Base-by-base conservation (phyloP, 2,329 filamentous ascomycete species). In the Zymoseptoria ardabiliae region DNA sequence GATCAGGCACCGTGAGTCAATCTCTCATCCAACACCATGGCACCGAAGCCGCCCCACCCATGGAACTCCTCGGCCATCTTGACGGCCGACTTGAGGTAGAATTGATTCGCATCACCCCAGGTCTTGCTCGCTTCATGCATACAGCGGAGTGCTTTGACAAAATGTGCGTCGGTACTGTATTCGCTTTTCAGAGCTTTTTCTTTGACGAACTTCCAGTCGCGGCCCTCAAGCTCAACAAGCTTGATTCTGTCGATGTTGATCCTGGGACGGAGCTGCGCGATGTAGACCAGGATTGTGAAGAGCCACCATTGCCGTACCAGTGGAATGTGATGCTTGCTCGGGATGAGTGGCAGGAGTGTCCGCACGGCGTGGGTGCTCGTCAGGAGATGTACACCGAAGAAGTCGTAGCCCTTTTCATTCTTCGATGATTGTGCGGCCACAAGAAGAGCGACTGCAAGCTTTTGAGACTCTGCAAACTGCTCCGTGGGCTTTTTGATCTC, bases 271-370 rank as follows among this genome's bases (percentile, higher is more conserved):
- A 88, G 76, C 69, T 90, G 87, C 2, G 85, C 77, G 56, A 96
- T 84, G 71, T 94, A 97, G 10, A 92, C 82, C 0, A 85, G 83
- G 50, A 97, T 73, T 0, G 88, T 85, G 50, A 96, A 82, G 4
- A 99, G 77, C 89, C 91, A 96, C 91, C 94, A 97, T 72, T 96
- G 86, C 48, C 89, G 81, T 8, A 97, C 80, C 4, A 99, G 77
- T 21, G 78, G 78, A 52, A 91, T 73, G 66, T 96, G 93, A 67
- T 86, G 87, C 68, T 85, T 83, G 13, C 81, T 74, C 0, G 91
- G 91, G 10, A 97, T 77, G 41, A 90, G 74, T 0, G 94, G 90
- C 2, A 99, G 78, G 4, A 99, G 75, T 22, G 96, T 84, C n/a
- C 94, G 84, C 11, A 96, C 83, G 0, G 94, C 93, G 71, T 99